Conservation (phyloP, 805 yeast genomes). For the Barnettozyma vustinii region DNA sequence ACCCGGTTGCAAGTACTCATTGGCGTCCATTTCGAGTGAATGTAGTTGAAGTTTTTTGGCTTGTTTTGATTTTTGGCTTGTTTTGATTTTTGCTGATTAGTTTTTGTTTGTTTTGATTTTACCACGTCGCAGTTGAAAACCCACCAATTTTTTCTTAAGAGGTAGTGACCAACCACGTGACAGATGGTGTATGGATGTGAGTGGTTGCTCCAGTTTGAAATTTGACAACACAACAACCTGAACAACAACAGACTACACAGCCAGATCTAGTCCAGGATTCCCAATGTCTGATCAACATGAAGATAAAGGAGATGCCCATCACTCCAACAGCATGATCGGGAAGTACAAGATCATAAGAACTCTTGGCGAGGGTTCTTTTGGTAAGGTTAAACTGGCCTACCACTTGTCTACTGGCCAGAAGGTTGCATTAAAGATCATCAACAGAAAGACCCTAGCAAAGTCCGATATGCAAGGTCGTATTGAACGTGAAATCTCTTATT, state of each 20-base stretch:
- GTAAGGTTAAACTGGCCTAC: constrained; percentile 88
- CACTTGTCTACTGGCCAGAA: constrained; percentile 87
- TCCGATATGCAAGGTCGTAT: constrained; percentile 96
- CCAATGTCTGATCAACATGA: constrained; percentile 21
- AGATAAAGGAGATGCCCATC: constrained; percentile 23
- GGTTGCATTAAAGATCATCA: constrained; percentile 90
- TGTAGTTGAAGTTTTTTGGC: background rate
- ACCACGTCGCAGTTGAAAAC: too few relatives aligned
- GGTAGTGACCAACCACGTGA: background rate
- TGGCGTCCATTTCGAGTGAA: constrained; percentile 28
- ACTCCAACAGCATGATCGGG: constrained; percentile 58
- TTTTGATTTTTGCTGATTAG: constrained; percentile 1
- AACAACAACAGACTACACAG: background rate
- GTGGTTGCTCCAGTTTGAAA: background rate
- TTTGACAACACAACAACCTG: background rate
- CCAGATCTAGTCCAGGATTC: background rate
- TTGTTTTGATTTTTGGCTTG: background rate
- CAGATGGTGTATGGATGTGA: background rate
- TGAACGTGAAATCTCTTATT: constrained; percentile 88
- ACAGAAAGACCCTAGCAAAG: constrained; percentile 86
- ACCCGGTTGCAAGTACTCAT: constrained; percentile 33
- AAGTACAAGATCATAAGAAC: constrained; percentile 91
- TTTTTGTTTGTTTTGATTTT: constrained; percentile 6
- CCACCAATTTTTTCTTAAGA: too few relatives aligned
- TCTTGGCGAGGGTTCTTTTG: constrained; percentile 94